Percentiles rank a stretch among this genome's conserved stretches.
phyloP scores from a whole-genome alignment of 2,329 filamentous ascomycete genomes.

The Bipolaris oryzae region DNA sequence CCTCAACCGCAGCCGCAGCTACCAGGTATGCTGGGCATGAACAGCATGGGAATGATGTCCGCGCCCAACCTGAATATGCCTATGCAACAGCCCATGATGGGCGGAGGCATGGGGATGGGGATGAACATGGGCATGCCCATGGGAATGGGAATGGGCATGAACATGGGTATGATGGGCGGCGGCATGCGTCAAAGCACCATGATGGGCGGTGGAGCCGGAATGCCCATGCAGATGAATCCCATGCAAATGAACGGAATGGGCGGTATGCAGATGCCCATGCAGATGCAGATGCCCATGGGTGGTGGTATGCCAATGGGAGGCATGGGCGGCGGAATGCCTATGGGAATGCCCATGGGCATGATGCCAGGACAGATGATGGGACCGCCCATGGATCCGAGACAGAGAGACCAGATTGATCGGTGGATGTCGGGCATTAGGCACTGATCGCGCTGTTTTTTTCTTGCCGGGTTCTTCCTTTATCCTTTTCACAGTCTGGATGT shows the following conservation, averaged over 20 bases:
- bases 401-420: conserved; percentile 64
- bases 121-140: conserved; percentile 5
- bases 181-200: conserved; percentile 9
- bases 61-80: not conserved
- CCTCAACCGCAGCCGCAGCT: not conserved
- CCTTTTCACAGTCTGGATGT: not conserved
- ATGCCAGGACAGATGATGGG: conserved; percentile 35
- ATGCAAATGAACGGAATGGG: not conserved
- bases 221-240: conserved; percentile 16
- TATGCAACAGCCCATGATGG: conserved; percentile 12
- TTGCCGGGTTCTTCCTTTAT: not conserved
- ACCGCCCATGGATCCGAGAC: conserved; percentile 53
- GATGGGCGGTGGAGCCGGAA: conserved; percentile 1
- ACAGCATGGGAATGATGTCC: conserved; percentile 4
- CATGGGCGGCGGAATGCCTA: conserved; percentile 19
- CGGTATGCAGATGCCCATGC: conserved; percentile 4
- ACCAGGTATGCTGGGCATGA: conserved; percentile 20
- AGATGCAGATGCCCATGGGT: conserved; percentile 8
- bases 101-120: conserved; percentile 7
- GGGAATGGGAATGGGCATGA: conserved; percentile 5
- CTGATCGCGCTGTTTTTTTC: conserved; percentile 5
- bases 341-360: conserved; percentile 29
- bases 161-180: not conserved
- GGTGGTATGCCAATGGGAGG: conserved; percentile 10
- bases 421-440: conserved; percentile 59